phyloP scores from a whole-genome alignment of 1,284 basidiomycete species.

The Tremellales sp. region DNA sequence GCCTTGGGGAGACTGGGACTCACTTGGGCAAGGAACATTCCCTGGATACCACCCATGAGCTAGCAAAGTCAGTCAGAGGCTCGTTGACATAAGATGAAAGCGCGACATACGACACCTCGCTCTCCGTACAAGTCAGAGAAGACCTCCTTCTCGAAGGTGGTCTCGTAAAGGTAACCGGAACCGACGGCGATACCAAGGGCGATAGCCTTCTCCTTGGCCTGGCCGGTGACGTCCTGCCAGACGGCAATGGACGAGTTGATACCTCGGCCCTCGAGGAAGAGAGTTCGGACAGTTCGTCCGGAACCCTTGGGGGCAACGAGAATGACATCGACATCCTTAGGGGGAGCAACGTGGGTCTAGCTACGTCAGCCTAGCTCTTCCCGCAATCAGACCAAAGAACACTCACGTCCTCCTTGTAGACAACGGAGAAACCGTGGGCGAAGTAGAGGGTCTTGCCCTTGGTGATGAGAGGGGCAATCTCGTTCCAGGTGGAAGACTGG shows the following conservation, averaged over 20 bases:
- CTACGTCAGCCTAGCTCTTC: not conserved
- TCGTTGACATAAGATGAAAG: not conserved
- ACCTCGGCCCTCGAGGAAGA: constrained; percentile 98
- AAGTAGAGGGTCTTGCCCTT: constrained; percentile 99
- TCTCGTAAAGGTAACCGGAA: constrained; percentile 80
- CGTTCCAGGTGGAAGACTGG: constrained; percentile 90
- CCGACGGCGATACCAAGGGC: constrained; percentile 94
- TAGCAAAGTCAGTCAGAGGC: constrained; percentile 37
- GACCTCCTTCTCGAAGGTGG: constrained; percentile 98
- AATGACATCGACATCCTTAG: constrained; percentile 94
- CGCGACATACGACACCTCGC: constrained; percentile 76
- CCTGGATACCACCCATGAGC: constrained; percentile 99
- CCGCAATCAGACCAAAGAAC: not conserved
- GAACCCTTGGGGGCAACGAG: constrained; percentile 99
- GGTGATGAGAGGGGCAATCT: constrained; percentile 85
- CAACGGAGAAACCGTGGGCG: constrained; percentile 98
- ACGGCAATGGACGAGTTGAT: constrained; percentile 53
- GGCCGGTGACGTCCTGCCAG: constrained; percentile 83
- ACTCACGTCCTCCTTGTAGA: constrained; percentile 84
- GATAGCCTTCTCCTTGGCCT: constrained; percentile 95
- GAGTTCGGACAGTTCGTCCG: constrained; percentile 95
- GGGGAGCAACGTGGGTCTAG: constrained; percentile 81
- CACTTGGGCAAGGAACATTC: constrained; percentile 96
- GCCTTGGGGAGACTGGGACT: too few species aligned
- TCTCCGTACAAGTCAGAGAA: constrained; percentile 99